Evolutionary conservation across 345 rosid genomes (phyloP).

Genomic region (Bruguiera gymnorhiza): DNA sequence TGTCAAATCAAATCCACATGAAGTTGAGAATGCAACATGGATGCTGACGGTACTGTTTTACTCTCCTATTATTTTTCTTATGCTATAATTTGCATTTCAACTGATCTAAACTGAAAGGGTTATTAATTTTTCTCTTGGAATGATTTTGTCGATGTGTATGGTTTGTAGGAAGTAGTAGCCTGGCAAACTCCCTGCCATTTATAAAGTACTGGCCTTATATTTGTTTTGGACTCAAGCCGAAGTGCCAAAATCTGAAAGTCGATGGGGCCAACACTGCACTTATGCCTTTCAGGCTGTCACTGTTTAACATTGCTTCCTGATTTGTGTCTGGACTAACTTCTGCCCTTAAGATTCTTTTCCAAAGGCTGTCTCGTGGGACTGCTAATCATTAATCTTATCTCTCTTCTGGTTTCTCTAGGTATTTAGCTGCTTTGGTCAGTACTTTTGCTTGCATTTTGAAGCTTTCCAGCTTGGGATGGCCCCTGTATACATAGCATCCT

Average conservation of each 20-base stretch:
- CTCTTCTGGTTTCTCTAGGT: conserved; percentile 35
- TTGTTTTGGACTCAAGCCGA: too few relatives aligned
- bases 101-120: background rate
- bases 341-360: background rate
- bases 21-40: conserved; percentile 84
- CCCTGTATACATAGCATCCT: conserved; percentile 72
- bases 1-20: conserved; percentile 78
- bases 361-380: background rate
- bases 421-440: conserved; percentile 80
- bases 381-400: conserved; percentile 1
- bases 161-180: background rate
- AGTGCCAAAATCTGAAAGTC: background rate
- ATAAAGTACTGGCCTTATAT: background rate
- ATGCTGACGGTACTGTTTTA: conserved; percentile 58
- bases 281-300: background rate
- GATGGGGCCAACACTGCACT: background rate
- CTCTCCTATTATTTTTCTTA: background rate
- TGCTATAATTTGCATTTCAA: conserved; percentile 4
- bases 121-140: background rate
- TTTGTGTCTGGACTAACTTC: background rate
- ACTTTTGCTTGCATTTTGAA: conserved; percentile 74
- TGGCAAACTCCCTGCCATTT: background rate
- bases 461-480: conserved; percentile 82
- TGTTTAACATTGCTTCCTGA: background rate
- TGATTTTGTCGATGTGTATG: background rate